Base-by-base conservation (phyloP, 2,329 filamentous ascomycete genomes). In the Colletotrichum cereale region DNA sequence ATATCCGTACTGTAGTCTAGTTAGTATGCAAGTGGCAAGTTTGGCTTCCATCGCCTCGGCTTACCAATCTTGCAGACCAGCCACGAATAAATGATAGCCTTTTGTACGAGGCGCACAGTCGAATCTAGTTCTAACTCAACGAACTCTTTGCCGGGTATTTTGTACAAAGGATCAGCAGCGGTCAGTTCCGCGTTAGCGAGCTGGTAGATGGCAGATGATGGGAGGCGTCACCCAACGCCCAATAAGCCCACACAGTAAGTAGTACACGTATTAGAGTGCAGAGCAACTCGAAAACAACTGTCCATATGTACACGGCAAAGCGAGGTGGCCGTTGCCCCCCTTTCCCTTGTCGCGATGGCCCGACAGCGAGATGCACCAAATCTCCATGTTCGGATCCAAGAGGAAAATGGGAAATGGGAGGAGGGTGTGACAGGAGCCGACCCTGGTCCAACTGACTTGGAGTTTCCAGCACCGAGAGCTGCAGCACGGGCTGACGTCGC, bases 361-460 rank as follows among this genome's bases (percentile, higher is more conserved):
- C n/a, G 29, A 14, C 58, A 62, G 56, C 40, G 18, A 38, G 50
- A 56, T 52, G 47, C 55, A 48, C 57, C 50, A 52, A 34, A 40
- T 44, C 7, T 44, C 21, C 21, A 21, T n/a, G 48, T 31, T n/a
- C 38, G 24, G 31, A 50, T n/a, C 60, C 60, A 40, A 67, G 64
- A 34, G 34, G 29, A 55, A 42, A 34, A n/a, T n/a, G 34, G 65
- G 68, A 71, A 68, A 71, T 68, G 14, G 68, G 36, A 68, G 68
- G 68, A 63, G 21, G 14, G 44, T 36, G 50, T 47, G 44, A n/a
- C 64, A 68, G 68, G 65, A 55, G 67, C 44, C 52, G n/a, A n/a
- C 5, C 47, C 47, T 16, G 47, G 16, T 5, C 48, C 47, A 66
- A 56, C 24, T 70, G 62, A 42, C 16, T 42, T 21, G 16, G 8